These are phyloP conservation scores for Hypomyces rosellus DNA, from an alignment of 2,329 filamentous ascomycete genomes.

Conservation along the genomic window DNA sequence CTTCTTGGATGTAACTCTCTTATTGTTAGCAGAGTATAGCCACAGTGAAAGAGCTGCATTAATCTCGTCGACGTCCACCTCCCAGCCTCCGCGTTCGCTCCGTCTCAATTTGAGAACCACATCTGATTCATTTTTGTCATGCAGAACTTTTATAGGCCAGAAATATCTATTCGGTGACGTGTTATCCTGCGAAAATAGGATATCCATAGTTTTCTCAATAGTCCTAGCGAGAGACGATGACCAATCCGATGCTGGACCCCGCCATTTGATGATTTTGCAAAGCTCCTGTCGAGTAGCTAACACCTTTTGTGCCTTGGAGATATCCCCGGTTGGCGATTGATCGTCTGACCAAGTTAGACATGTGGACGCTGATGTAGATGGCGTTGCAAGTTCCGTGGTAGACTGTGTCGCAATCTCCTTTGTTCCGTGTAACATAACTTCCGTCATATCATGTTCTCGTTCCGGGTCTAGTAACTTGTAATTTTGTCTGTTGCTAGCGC, in stretches of 20 bases:
- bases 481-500: too few relatives aligned
- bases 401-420: too few relatives aligned
- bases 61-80: constrained; percentile 15
- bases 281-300: background rate
- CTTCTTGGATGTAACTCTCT: too few relatives aligned
- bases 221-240: constrained; percentile 13
- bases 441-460: too few relatives aligned
- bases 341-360: background rate
- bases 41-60: constrained; percentile 26
- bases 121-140: background rate
- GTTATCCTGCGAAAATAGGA: background rate
- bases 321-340: background rate
- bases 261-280: background rate
- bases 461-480: too few relatives aligned
- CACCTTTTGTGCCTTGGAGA: background rate
- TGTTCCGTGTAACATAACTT: too few relatives aligned
- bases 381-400: too few relatives aligned
- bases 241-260: background rate
- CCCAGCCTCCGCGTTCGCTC: constrained; percentile 14
- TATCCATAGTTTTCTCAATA: constrained; percentile 12
- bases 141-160: too few relatives aligned
- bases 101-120: constrained; percentile 7
- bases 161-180: too few relatives aligned
- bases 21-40: constrained; percentile 17
- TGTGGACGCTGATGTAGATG: background rate